Percentiles rank a stretch among this genome's conserved stretches.
phyloP scores from a whole-genome alignment of 371 early-diverging fungal genomes.

The Apophysomyces variabilis region DNA sequence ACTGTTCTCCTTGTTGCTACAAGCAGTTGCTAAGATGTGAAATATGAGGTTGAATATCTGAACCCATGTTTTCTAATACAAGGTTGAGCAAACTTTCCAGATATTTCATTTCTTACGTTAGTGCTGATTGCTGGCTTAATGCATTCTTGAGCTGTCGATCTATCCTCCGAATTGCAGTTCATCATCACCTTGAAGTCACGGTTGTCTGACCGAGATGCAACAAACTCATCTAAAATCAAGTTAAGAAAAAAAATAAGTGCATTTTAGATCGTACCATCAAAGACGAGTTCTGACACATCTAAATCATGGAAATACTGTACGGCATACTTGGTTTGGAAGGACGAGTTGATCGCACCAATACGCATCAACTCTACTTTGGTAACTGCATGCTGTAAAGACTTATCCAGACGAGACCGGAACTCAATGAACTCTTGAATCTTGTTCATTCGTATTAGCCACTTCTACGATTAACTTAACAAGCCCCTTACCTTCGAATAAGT shows the following conservation, averaged over 20 bases:
- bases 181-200: slow-evolving; percentile 66
- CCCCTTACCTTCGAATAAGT: slow-evolving; percentile 84
- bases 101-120: slow-evolving; percentile 22
- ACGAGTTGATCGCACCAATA: slow-evolving; percentile 57
- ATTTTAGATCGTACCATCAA: slow-evolving; percentile 39
- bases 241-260: background rate
- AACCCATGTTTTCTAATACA: slow-evolving; percentile 30
- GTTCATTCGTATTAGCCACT: background rate
- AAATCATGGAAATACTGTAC: slow-evolving; percentile 63
- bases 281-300: slow-evolving; percentile 54
- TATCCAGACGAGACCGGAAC: slow-evolving; percentile 72
- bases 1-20: slow-evolving; percentile 35
- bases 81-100: background rate
- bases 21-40: slow-evolving; percentile 29
- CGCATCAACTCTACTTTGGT: slow-evolving; percentile 62
- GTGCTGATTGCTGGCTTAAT: slow-evolving; percentile 47
- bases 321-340: slow-evolving; percentile 58
- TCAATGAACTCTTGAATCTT: slow-evolving; percentile 86
- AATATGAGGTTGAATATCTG: slow-evolving; percentile 42
- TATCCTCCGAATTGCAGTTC: slow-evolving; percentile 52
- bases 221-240: slow-evolving; percentile 24
- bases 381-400: slow-evolving; percentile 75
- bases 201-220: slow-evolving; percentile 57
- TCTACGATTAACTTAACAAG: background rate
- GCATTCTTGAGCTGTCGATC: slow-evolving; percentile 40